Evolutionary conservation across 2,329 filamentous ascomycete species (phyloP), one percentile per base, ranked within the genome.

Genomic region (Exophiala sideris): DNA sequence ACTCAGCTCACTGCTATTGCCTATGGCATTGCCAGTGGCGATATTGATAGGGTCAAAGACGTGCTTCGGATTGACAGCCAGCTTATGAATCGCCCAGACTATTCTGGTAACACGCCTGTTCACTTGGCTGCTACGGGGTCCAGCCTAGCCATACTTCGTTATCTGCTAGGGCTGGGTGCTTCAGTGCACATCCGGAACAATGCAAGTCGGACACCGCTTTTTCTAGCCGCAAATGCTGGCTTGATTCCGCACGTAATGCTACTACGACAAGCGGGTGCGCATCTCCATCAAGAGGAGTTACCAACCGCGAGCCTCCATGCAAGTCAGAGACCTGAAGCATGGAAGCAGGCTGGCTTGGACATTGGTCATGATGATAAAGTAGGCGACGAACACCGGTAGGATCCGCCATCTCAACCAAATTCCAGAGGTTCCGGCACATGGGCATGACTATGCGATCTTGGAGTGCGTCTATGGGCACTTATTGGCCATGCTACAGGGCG

Each of bases 1-100:
- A 82, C 86, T 39, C 86, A 83, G 48, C 84, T 95, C 64, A 85
- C 88, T 1, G 84, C 85, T 1, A 80, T 95, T 8, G 89, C 88
- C 12, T 94, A 94, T 68, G 88, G 88, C 38, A 88, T 95, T 63
- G 82, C 84, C 56, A 82, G 84, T 54, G 87, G 86, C 21, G 83
- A 92, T 67, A 69, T 88, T 45, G 73, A 76, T 41, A 79, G 81
- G 16, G 86, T 90, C 16, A 76, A 76, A 61, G 81, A 87, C 55
- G 80, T 92, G 44, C 78, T 92, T 54, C 79, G 82, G 35, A 85
- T 89, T 64, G 80, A 84, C 58, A 74, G 80, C 53, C 82, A 80
- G 71, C 76, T 94, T 16, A 77, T 94, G 41, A 88, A 88, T 65
- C 84, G 85, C 59, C 81, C 82, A 29, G 89, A 94, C 71, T 92